phyloP scores from a whole-genome alignment of 2,329 filamentous ascomycete genomes.

The Fusarium nygamai region DNA sequence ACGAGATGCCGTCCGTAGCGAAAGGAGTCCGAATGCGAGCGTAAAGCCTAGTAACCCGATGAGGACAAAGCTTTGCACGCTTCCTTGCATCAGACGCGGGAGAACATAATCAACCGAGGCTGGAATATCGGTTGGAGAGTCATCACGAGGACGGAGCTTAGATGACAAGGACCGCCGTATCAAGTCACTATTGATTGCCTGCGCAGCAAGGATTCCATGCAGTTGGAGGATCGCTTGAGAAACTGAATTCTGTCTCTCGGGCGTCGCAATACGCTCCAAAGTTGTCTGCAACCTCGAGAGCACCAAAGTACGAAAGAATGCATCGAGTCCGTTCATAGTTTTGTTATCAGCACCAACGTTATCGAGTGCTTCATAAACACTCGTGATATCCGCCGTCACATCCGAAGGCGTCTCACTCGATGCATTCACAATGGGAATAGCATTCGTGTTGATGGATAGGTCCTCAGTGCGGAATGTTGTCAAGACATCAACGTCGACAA shows the following conservation, averaged over 20 bases:
- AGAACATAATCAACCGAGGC: constrained; percentile 37
- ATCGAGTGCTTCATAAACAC: constrained; percentile 31
- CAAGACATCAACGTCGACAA: constrained; percentile 33
- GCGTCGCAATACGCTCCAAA: constrained; percentile 33
- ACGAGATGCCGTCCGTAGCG: constrained; percentile 38
- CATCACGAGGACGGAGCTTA: constrained; percentile 19
- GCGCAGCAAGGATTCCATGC: constrained; percentile 43
- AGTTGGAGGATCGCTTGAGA: constrained; percentile 34
- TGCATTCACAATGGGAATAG: constrained; percentile 33
- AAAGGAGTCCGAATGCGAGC: constrained; percentile 34
- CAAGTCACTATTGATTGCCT: constrained; percentile 36
- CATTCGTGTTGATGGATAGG: constrained; percentile 33
- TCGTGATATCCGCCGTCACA: constrained; percentile 27
- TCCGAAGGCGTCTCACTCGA: constrained; percentile 22
- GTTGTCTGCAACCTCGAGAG: constrained; percentile 37
- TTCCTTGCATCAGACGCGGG: constrained; percentile 36
- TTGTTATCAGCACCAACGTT: constrained; percentile 26
- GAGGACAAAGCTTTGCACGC: constrained; percentile 37
- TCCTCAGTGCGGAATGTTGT: constrained; percentile 41
- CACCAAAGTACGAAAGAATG: constrained; percentile 43
- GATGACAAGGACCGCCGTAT: constrained; percentile 17
- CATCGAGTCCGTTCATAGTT: constrained; percentile 37
- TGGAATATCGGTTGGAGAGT: constrained; percentile 12
- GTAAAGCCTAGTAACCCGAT: constrained; percentile 33
- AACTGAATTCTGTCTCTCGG: constrained; percentile 38